A percentile compares a stretch with the other conserved stretches of the same genome.
Evolutionary conservation across 202 grass and related monocot genomes (phyloP).

Genomic region (Zoysia matrella): DNA sequence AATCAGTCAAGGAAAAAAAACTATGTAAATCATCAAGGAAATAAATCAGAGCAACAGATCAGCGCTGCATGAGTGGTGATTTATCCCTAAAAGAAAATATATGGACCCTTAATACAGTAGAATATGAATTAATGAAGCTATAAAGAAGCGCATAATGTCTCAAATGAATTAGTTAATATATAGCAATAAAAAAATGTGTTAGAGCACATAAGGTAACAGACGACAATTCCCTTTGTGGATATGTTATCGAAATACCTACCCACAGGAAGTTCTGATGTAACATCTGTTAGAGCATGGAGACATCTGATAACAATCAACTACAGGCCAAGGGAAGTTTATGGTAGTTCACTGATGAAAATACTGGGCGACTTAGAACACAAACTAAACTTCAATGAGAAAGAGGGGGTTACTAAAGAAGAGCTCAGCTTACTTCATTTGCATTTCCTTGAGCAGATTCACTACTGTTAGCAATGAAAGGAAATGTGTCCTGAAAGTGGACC

Average conservation of each 20-base stretch:
- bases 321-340: constrained; percentile 10
- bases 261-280: not conserved
- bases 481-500: constrained; percentile 44
- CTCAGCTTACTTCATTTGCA: constrained; percentile 39
- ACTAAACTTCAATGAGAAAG: constrained; percentile 4
- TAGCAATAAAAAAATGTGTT: constrained; percentile 7
- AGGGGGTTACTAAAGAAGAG: not conserved
- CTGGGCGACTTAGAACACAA: not conserved
- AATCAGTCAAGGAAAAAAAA: not conserved
- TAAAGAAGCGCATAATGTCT: not conserved
- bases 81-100: not conserved
- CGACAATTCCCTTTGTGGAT: not conserved
- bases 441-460: constrained; percentile 29
- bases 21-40: constrained; percentile 6
- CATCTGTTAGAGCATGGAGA: not conserved
- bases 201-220: not conserved
- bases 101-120: not conserved
- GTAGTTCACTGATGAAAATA: constrained; percentile 42
- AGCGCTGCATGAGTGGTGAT: not conserved
- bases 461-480: constrained; percentile 34
- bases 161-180: not conserved
- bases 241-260: not conserved
- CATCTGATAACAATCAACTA: not conserved
- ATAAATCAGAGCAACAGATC: not conserved
- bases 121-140: constrained; percentile 10